Evolutionary conservation across 371 early-diverging fungal species (phyloP).

Genomic region (Mycotypha africana): DNA sequence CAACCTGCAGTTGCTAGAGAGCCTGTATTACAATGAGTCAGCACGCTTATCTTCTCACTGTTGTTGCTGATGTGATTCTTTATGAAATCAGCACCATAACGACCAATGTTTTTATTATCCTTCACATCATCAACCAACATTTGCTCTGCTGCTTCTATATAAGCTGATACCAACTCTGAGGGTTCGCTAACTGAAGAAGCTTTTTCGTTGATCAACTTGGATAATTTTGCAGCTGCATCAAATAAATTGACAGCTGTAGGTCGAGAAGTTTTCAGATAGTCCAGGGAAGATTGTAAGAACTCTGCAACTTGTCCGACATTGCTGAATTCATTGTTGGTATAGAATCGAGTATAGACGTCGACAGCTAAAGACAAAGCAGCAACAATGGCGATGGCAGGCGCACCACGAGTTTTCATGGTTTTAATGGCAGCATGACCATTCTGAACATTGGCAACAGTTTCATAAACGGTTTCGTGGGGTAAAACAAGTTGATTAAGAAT

Average conservation of each 20-base stretch:
- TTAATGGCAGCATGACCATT: slow-evolving; percentile 88
- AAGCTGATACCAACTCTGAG: slow-evolving; percentile 46
- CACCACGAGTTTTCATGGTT: slow-evolving; percentile 91
- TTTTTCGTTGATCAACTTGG: slow-evolving; percentile 24
- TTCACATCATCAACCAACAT: slow-evolving; percentile 84
- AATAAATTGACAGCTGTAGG: slow-evolving; percentile 97
- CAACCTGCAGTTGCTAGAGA: slow-evolving; percentile 83
- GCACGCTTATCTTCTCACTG: slow-evolving; percentile 49
- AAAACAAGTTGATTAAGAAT: slow-evolving; percentile 92
- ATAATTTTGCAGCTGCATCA: slow-evolving; percentile 81
- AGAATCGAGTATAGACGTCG: slow-evolving; percentile 52
- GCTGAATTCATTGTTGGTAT: slow-evolving; percentile 23
- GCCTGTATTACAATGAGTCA: slow-evolving; percentile 98
- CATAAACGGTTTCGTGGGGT: slow-evolving; percentile 83
- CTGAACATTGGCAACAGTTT: slow-evolving; percentile 56
- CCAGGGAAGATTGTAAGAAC: slow-evolving; percentile 62
- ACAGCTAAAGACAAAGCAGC: slow-evolving; percentile 90
- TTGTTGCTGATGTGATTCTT: slow-evolving; percentile 31
- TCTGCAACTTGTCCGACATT: slow-evolving; percentile 37
- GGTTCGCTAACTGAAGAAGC: slow-evolving; percentile 16
- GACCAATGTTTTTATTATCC: slow-evolving; percentile 89
- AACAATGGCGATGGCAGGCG: slow-evolving; percentile 97
- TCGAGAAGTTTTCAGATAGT: slow-evolving; percentile 82
- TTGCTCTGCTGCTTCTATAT: slow-evolving; percentile 71
- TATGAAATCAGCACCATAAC: slow-evolving; percentile 70